Evolutionary conservation across 805 yeast species (phyloP).

Genomic region (Kodamaea jinghongensis): DNA sequence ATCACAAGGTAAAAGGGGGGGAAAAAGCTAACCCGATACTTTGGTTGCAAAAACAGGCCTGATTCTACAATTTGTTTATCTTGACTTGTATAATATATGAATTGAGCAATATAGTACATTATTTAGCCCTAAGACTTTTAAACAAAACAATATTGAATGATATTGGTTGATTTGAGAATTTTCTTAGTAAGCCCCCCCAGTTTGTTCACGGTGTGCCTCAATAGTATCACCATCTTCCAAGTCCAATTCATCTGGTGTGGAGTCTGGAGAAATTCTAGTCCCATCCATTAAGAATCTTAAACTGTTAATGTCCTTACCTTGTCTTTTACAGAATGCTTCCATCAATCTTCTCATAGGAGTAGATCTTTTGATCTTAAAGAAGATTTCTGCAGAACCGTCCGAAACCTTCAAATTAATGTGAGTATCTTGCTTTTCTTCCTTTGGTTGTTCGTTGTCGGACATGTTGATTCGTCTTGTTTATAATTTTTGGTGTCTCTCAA

Average conservation of each 20-base stretch:
- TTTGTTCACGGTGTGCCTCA: conserved; percentile 96
- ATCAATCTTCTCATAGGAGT: conserved; percentile 92
- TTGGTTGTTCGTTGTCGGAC: conserved; percentile 27
- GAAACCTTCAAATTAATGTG: conserved; percentile 93
- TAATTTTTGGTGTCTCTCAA: conserved; percentile 2
- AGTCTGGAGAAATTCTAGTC: conserved; percentile 79
- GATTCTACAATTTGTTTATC: too few species aligned
- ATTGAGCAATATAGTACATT: too few species aligned
- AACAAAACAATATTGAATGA: too few species aligned
- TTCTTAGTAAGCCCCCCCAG: conserved; percentile 48
- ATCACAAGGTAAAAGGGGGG: too few species aligned
- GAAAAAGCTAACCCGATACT: background rate
- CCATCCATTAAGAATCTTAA: conserved; percentile 93
- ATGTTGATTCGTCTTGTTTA: conserved; percentile 10
- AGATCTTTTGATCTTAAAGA: conserved; percentile 89
- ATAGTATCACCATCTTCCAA: conserved; percentile 95
- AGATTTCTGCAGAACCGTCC: conserved; percentile 90
- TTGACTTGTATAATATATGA: too few species aligned
- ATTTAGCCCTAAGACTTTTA: too few species aligned
- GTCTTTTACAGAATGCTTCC: conserved; percentile 98
- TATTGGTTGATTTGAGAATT: too few species aligned
- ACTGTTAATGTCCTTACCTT: conserved; percentile 80
- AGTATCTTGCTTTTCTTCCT: conserved; percentile 54
- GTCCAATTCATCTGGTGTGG: conserved; percentile 90
- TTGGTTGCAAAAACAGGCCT: conserved; percentile 1